A percentile compares a stretch with the other conserved stretches of the same genome.
These are phyloP conservation scores for Eimeria acervulina DNA, from an alignment of 169 alveolate genomes.

Conservation along the genomic window DNA sequence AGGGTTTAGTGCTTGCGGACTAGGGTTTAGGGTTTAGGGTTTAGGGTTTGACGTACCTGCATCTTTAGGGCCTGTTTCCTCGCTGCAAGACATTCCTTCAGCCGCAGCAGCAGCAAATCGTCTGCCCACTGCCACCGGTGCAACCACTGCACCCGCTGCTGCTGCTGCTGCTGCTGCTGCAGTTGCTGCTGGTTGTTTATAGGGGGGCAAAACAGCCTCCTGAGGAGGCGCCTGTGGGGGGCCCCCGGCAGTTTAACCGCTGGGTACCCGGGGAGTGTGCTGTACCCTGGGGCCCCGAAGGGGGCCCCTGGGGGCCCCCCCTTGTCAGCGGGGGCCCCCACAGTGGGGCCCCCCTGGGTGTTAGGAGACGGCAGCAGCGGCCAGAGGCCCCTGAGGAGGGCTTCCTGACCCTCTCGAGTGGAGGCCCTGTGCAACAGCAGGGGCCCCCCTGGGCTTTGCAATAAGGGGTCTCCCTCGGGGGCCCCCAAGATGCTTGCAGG, in stretches of 20 bases:
- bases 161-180: slow-evolving; percentile 69
- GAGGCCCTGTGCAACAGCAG: slow-evolving; percentile 41
- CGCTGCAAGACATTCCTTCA: neutral
- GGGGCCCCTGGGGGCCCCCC: slow-evolving; percentile 67
- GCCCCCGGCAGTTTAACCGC: slow-evolving; percentile 21
- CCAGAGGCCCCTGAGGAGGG: slow-evolving; percentile 65
- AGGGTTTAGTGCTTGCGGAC: neutral
- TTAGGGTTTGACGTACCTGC: slow-evolving; percentile 34
- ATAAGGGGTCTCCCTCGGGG: neutral
- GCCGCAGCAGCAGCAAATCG: slow-evolving; percentile 64
- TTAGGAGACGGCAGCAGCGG: neutral
- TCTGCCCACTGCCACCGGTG: slow-evolving; percentile 58
- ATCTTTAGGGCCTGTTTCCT: slow-evolving; percentile 35
- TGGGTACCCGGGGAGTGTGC: slow-evolving; percentile 48
- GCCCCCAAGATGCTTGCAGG: slow-evolving; percentile 42
- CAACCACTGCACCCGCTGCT: slow-evolving; percentile 49
- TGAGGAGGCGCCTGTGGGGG: slow-evolving; percentile 48
- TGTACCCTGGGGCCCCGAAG: neutral
- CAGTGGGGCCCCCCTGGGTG: neutral
- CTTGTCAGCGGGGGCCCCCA: neutral
- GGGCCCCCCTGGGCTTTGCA: slow-evolving; percentile 17
- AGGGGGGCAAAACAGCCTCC: slow-evolving; percentile 14
- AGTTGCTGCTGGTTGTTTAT: neutral
- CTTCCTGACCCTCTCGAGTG: slow-evolving; percentile 38
- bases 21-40: slow-evolving; percentile 19